Percentiles rank a stretch among this genome's conserved stretches.
Evolutionary conservation across 2,329 filamentous ascomycete genomes (phyloP).

Genomic region (Catunica adiposa): DNA sequence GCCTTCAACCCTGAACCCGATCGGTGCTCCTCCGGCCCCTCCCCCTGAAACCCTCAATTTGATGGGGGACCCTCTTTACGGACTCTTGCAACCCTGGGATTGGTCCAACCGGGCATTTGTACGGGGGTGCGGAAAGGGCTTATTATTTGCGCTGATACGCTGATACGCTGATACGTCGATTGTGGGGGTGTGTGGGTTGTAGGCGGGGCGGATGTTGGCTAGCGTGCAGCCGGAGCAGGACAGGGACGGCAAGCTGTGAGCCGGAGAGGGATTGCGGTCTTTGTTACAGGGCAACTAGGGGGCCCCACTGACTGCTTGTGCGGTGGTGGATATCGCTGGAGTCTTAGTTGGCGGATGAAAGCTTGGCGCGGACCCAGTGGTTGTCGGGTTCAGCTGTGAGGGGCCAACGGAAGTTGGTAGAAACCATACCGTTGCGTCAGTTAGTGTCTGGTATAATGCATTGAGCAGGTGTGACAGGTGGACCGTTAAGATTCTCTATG

Average conservation of each 20-base stretch:
- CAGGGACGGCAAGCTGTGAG: too few relatives aligned
- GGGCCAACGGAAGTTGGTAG: too few relatives aligned
- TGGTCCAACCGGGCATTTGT: not conserved
- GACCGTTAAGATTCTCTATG: not conserved
- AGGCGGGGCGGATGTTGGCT: not conserved
- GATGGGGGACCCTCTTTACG: not conserved
- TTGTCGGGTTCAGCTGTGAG: not conserved
- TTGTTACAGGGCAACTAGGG: not conserved
- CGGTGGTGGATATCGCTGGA: not conserved
- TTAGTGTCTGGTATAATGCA: not conserved
- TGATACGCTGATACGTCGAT: not conserved
- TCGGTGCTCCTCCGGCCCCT: slow-evolving; percentile 14
- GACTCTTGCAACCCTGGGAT: not conserved
- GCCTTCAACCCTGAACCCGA: slow-evolving; percentile 9
- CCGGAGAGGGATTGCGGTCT: not conserved
- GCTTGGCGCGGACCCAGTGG: not conserved
- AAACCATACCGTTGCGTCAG: too few relatives aligned
- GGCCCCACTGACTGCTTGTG: not conserved
- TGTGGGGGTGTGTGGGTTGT: not conserved
- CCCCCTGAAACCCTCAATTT: slow-evolving; percentile 6
- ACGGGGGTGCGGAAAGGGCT: not conserved
- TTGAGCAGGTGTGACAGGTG: not conserved
- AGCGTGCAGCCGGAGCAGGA: not conserved
- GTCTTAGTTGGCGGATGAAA: not conserved
- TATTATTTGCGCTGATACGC: not conserved